These are phyloP conservation scores for Helotiales sp. DNA, from an alignment of 2,329 filamentous ascomycete genomes.

Conservation along the genomic window DNA sequence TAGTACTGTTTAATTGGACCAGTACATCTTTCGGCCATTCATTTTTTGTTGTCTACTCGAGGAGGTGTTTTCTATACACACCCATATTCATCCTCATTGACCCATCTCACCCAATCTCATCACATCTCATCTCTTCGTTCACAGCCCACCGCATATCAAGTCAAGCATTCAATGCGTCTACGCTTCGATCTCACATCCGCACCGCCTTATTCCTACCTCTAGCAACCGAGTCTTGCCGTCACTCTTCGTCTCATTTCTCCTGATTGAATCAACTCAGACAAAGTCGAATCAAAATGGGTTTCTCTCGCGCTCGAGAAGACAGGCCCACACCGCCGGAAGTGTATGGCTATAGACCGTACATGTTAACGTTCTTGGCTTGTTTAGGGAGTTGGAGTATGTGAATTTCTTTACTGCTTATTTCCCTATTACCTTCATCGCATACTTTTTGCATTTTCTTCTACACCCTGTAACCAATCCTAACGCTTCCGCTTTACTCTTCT, in stretches of 20 bases:
- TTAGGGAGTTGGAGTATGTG: conserved; percentile 20
- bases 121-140: background rate
- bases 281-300: conserved; percentile 24
- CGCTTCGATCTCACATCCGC: background rate
- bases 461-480: background rate
- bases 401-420: background rate
- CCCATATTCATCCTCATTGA: background rate
- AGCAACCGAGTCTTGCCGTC: background rate
- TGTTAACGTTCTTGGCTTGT: conserved; percentile 33
- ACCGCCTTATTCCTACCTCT: background rate
- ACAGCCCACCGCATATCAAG: background rate
- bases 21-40: background rate
- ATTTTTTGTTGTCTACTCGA: background rate
- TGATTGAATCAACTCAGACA: background rate
- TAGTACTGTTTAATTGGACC: too few species aligned
- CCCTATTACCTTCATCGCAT: background rate
- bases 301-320: conserved; percentile 35
- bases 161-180: conserved; percentile 3
- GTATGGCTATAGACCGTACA: conserved; percentile 37
- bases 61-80: background rate
- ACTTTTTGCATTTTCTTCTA: too few species aligned
- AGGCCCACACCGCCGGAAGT: conserved; percentile 37
- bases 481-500: too few species aligned
- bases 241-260: background rate
- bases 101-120: background rate